Evolutionary conservation across 306 rosid genomes (phyloP).

Genomic region (Begonia fuchsioides): DNA sequence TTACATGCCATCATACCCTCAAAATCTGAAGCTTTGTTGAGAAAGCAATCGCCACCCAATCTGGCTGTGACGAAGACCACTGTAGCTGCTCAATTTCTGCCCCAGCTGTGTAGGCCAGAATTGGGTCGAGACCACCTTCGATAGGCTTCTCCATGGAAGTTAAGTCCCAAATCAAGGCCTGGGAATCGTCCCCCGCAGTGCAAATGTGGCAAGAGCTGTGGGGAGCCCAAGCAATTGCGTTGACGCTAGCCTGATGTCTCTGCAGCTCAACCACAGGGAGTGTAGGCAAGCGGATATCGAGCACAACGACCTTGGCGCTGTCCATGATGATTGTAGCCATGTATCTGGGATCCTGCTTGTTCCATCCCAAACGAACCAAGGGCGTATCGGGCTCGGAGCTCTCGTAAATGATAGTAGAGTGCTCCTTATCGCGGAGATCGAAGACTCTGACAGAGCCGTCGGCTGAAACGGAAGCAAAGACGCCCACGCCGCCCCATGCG

Average conservation of each 20-base stretch:
- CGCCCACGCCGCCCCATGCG: slow-evolving; percentile 98
- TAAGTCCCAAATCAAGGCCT: slow-evolving; percentile 93
- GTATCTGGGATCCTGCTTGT: slow-evolving; percentile 91
- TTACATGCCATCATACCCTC: slow-evolving; percentile 47
- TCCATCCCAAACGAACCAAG: slow-evolving; percentile 83
- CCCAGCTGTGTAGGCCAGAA: slow-evolving; percentile 90
- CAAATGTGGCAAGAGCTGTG: slow-evolving; percentile 94
- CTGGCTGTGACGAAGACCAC: slow-evolving; percentile 95
- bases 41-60: slow-evolving; percentile 97
- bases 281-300: slow-evolving; percentile 90
- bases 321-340: slow-evolving; percentile 97
- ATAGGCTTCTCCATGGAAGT: slow-evolving; percentile 92
- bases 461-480: slow-evolving; percentile 91
- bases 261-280: slow-evolving; percentile 89
- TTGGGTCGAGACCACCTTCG: slow-evolving; percentile 89
- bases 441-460: slow-evolving; percentile 94
- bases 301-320: slow-evolving; percentile 86
- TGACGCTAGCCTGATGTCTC: slow-evolving; percentile 86
- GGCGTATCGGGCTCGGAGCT: slow-evolving; percentile 92
- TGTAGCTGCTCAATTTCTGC: slow-evolving; percentile 98
- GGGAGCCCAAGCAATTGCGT: slow-evolving; percentile 96
- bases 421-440: slow-evolving; percentile 89
- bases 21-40: slow-evolving; percentile 91
- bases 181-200: slow-evolving; percentile 93
- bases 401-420: slow-evolving; percentile 88